Evolutionary conservation across 2,329 filamentous ascomycete genomes (phyloP).

Genomic region (Tetracladium maxilliforme): DNA sequence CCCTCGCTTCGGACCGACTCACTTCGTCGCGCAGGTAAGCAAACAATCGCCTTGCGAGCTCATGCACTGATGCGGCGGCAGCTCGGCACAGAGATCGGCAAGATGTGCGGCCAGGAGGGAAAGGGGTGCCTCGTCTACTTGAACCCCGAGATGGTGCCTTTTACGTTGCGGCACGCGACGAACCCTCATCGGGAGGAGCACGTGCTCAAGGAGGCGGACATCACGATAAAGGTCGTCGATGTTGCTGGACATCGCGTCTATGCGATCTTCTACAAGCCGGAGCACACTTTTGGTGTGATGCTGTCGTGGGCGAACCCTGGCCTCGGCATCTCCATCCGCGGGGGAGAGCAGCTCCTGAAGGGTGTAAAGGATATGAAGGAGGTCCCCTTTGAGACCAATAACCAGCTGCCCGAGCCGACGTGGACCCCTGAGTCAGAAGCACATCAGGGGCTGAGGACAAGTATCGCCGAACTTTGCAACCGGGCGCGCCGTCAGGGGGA

Average conservation of each 20-base stretch:
- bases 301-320: neutral
- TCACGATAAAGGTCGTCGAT: constrained; percentile 1
- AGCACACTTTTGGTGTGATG: constrained; percentile 1
- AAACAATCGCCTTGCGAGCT: neutral
- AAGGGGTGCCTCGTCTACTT: constrained; percentile 1
- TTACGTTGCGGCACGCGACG: neutral
- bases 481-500: too few relatives aligned
- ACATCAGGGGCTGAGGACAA: too few relatives aligned
- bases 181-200: neutral
- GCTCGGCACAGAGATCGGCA: constrained; percentile 1
- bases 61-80: neutral
- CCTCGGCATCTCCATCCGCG: too few relatives aligned
- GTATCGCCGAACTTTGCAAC: too few relatives aligned
- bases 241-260: constrained; percentile 1
- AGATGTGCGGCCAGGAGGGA: neutral
- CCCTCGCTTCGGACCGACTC: constrained; percentile 1
- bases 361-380: too few relatives aligned
- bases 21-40: constrained; percentile 1
- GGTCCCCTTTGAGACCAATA: constrained; percentile 1
- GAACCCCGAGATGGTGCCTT: neutral
- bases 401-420: constrained; percentile 1
- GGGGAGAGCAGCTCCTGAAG: too few relatives aligned
- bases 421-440: too few relatives aligned
- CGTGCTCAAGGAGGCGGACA: constrained; percentile 1
- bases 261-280: constrained; percentile 1